Percentiles rank a stretch among this genome's conserved stretches.
Evolutionary conservation across 2,329 filamentous ascomycete species (phyloP).

Genomic region (Penicillium thymicola): DNA sequence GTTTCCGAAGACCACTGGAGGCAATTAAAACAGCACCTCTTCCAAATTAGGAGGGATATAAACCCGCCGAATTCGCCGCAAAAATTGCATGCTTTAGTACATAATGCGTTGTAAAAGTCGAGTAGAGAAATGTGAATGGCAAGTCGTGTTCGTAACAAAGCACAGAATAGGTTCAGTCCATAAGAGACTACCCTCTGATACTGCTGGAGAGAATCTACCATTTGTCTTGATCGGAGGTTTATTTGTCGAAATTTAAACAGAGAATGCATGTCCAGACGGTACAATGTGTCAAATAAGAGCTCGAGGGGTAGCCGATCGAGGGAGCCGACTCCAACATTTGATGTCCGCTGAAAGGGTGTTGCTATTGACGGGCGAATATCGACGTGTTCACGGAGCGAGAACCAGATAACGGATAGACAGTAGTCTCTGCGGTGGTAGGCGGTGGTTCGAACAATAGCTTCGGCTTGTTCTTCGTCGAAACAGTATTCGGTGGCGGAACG

Average conservation of each 20-base stretch:
- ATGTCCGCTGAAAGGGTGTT: too few species aligned
- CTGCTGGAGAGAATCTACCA: slow-evolving; percentile 15
- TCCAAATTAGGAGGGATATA: slow-evolving; percentile 12
- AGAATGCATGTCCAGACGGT: slow-evolving; percentile 9
- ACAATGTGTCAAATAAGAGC: slow-evolving; percentile 1
- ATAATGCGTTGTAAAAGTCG: slow-evolving; percentile 16
- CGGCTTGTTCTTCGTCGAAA: too few species aligned
- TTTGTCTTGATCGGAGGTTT: slow-evolving; percentile 12
- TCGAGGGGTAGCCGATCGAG: too few species aligned
- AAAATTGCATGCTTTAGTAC: slow-evolving; percentile 7
- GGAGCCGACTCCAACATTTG: too few species aligned
- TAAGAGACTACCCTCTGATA: slow-evolving; percentile 11
- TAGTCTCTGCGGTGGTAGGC: too few species aligned
- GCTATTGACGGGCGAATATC: too few species aligned
- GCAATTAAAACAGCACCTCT: slow-evolving; percentile 11
- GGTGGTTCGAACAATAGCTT: too few species aligned
- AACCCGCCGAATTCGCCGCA: slow-evolving; percentile 12
- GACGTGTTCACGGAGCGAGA: too few species aligned
- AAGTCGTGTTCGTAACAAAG: slow-evolving; percentile 16
- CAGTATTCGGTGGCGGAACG: too few species aligned
- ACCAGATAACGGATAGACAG: too few species aligned
- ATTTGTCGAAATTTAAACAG: slow-evolving; percentile 17
- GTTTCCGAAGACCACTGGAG: slow-evolving; percentile 8
- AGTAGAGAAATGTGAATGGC: slow-evolving; percentile 9
- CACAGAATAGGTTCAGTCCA: slow-evolving; percentile 15